Evolutionary conservation across 2,329 filamentous ascomycete genomes (phyloP), one percentile per base, ranked within the genome.

Genomic region (Lecanoromycetidae sp.): DNA sequence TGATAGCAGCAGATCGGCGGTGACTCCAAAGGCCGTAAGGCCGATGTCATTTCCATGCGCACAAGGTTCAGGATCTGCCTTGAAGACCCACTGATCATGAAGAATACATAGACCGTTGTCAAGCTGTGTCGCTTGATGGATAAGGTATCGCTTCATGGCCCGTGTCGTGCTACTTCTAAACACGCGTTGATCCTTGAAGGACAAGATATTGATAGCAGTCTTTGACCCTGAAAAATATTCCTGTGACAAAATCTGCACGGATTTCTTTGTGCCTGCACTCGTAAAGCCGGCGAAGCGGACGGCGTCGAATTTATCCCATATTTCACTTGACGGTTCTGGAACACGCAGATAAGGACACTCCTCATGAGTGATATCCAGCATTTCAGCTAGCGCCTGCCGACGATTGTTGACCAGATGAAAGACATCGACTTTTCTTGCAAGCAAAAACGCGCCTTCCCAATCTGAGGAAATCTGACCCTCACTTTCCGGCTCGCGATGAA

Each of bases 81-180:
- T 44, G 41, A 44, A 48, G 17, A 38, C 8, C 46, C 46, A 44
- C 26, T 44, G 39, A 25, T 48, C 46, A 19, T 48, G 46, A 44
- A 48, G 46, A 19, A 48, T 36, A 26, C 7, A 29, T 8, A 48
- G 12, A 23, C 25, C 29, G 22, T 37, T 23, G 5, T 48, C 38
- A 20, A 48, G 20, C 15, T 30, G 32, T 4, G 30, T 35, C 29
- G 40, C 46, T 44, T 48, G 46, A 30, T 37, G 46, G 19, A 48
- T 29, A 7, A 19, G 22, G 23, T 44, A 48, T n/a, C 23, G 32
- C 27, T n/a, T 30, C 7, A 25, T 19, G n/a, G 8, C 37, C 15
- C 26, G 9, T 32, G 46, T 10, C 15, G 17, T n/a, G 17, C 12
- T 19, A 22, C 15, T 9, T 44, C 26, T 39, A 30, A 35, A 43